Percentiles rank a stretch among this genome's conserved stretches.
phyloP scores from a whole-genome alignment of 306 rosid species.

The Prunus persica region DNA sequence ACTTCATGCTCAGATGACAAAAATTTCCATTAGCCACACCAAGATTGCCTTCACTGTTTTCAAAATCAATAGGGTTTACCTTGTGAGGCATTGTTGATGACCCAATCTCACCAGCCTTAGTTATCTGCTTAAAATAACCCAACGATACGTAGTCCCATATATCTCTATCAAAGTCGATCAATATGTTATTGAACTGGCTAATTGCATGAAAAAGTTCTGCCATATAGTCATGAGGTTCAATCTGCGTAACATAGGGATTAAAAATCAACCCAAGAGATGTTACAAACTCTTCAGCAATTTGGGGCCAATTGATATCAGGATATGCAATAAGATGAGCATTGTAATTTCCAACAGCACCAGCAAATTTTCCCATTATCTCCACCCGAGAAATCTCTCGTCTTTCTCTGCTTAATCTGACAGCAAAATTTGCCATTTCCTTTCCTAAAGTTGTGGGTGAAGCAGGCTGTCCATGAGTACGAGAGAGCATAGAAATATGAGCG shows the following conservation, averaged over 20 bases:
- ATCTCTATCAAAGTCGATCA: slow-evolving; percentile 79
- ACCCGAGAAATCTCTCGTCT: slow-evolving; percentile 60
- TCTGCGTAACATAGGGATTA: slow-evolving; percentile 85
- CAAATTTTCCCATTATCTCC: slow-evolving; percentile 78
- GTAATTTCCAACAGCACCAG: slow-evolving; percentile 95
- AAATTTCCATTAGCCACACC: slow-evolving; percentile 73
- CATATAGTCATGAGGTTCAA: slow-evolving; percentile 93
- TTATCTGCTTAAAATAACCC: slow-evolving; percentile 80
- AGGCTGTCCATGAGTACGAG: slow-evolving; percentile 95
- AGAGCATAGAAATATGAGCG: slow-evolving; percentile 73
- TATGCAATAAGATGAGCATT: slow-evolving; percentile 84
- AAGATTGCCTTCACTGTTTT: slow-evolving; percentile 89
- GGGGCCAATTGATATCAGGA: slow-evolving; percentile 71
- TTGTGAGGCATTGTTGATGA: slow-evolving; percentile 89
- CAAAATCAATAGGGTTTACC: slow-evolving; percentile 96
- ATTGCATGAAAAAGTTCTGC: slow-evolving; percentile 69
- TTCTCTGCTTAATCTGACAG: slow-evolving; percentile 72
- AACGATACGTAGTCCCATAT: slow-evolving; percentile 83
- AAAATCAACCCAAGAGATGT: slow-evolving; percentile 71
- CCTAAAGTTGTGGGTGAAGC: slow-evolving; percentile 96
- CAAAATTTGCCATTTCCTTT: slow-evolving; percentile 91
- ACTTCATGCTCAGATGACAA: slow-evolving; percentile 76
- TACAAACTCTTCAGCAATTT: slow-evolving; percentile 66
- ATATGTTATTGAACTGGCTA: slow-evolving; percentile 66
- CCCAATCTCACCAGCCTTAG: slow-evolving; percentile 34